These are phyloP conservation scores for Malus hybrid DNA, from an alignment of 331 rosid species.

Conservation along the genomic window DNA sequence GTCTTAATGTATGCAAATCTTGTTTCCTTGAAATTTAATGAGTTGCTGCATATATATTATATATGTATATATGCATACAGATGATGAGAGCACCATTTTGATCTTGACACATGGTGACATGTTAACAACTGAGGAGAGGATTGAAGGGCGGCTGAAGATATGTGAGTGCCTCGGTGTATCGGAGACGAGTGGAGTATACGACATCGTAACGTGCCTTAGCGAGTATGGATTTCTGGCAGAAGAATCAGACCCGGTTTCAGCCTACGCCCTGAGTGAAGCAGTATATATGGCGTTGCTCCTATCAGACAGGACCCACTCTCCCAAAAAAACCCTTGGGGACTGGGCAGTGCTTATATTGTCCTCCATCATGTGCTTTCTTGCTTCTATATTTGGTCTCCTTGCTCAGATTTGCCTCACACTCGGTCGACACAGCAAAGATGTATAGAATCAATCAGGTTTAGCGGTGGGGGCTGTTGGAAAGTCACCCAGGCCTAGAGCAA, in stretches of 20 bases:
- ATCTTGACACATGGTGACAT: constrained; percentile 43
- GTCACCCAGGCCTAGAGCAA: too few species aligned
- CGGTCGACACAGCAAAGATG: background rate
- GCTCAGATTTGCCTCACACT: constrained; percentile 27
- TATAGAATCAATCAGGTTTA: background rate
- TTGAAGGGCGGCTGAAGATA: constrained; percentile 30
- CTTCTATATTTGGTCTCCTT: constrained; percentile 24
- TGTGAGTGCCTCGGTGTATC: constrained; percentile 26
- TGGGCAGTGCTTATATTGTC: constrained; percentile 17
- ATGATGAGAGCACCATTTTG: constrained; percentile 33
- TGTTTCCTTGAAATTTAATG: too few species aligned
- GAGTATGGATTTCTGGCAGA: constrained; percentile 35
- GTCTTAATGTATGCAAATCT: too few species aligned
- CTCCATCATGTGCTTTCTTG: constrained; percentile 26
- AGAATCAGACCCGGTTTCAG: constrained; percentile 36
- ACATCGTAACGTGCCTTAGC: constrained; percentile 34
- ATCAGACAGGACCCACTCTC: constrained; percentile 30
- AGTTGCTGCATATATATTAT: too few species aligned
- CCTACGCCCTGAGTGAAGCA: constrained; percentile 34
- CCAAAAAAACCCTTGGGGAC: constrained; percentile 22
- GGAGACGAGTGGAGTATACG: constrained; percentile 35
- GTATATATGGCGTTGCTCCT: constrained; percentile 32
- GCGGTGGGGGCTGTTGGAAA: too few species aligned
- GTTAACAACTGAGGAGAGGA: constrained; percentile 40
- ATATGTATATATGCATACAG: background rate